Base-by-base conservation (phyloP, 768 basidiomycete genomes). In the Lentinula edodes region DNA sequence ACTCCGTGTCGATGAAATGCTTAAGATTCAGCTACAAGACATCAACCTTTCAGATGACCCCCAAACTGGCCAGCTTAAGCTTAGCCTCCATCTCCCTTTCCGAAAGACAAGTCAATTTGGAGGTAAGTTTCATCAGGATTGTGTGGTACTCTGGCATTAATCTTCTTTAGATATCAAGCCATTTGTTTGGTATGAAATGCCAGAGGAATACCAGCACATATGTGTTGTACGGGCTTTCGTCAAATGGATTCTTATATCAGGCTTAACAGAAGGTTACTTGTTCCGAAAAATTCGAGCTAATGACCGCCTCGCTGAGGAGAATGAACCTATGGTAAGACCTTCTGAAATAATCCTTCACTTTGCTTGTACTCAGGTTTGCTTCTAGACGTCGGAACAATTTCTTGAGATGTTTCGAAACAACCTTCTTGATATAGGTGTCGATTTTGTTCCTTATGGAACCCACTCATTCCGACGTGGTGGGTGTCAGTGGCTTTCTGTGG, bases 91-190 rank as follows among this genome's bases (percentile, higher is more conserved):
- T n/a, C n/a, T 23, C 2, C 23, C 23, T 1, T 23, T 23, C 23
- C 23, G 23, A 23, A 23, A 23, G 2, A 23, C 23, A 1, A 23
- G 23, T 23, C 23, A 23, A 2, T 23, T 23, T 23, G 23, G 23
- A 10, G 28, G 16, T 3, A 5, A 23, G 23, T 23, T n/a, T n/a
- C n/a, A n/a, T n/a, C n/a, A n/a, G n/a, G n/a, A n/a, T n/a, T n/a
- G n/a, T n/a, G n/a, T n/a, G n/a, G n/a, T n/a, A n/a, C n/a, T n/a
- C n/a, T n/a, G n/a, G n/a, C n/a, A n/a, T n/a, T n/a, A n/a, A n/a
- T n/a, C n/a, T n/a, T n/a, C n/a, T n/a, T n/a, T 23, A 69, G 67
- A 62, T 8, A 63, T 67, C 38, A 58, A 65, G 43, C 67, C 66
- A 2, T 70, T 63, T 55, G 34, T 52, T 16, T 32, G 67, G 10